Conservation (phyloP, 352 stramenopile genomes). For the Blastocystis hominis region DNA sequence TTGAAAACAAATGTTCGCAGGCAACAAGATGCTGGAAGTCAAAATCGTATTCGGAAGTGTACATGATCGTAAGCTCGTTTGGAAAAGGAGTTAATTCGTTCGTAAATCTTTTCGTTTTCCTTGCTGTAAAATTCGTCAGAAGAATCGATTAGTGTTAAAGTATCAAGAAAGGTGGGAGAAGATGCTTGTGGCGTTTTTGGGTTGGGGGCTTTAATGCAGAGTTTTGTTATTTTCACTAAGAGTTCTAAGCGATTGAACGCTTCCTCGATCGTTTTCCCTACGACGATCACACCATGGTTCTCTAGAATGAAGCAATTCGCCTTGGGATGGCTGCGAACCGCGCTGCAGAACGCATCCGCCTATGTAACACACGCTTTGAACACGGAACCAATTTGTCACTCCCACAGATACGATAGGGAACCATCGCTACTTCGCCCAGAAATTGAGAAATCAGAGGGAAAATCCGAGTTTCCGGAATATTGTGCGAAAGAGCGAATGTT, state of each 20-base stretch:
- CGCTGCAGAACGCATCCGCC: background rate
- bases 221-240: background rate
- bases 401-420: slow-evolving; percentile 41
- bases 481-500: slow-evolving; percentile 25
- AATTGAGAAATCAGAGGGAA: background rate
- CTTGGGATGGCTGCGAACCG: background rate
- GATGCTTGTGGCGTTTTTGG: background rate
- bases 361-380: background rate
- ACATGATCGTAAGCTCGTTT: slow-evolving; percentile 44
- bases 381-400: background rate
- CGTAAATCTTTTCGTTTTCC: background rate
- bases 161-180: background rate
- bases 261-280: background rate
- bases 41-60: background rate
- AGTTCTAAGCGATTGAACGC: slow-evolving; percentile 11
- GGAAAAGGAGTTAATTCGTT: background rate
- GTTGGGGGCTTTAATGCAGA: background rate
- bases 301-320: slow-evolving; percentile 15
- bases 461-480: background rate
- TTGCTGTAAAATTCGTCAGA: background rate
- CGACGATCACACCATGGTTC: slow-evolving; percentile 30
- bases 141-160: background rate
- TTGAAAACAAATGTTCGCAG: slow-evolving; percentile 14
- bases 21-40: slow-evolving; percentile 2
- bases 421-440: slow-evolving; percentile 10